phyloP scores from a whole-genome alignment of 1,139 yeast species.

The Hansenula lynferdii region DNA sequence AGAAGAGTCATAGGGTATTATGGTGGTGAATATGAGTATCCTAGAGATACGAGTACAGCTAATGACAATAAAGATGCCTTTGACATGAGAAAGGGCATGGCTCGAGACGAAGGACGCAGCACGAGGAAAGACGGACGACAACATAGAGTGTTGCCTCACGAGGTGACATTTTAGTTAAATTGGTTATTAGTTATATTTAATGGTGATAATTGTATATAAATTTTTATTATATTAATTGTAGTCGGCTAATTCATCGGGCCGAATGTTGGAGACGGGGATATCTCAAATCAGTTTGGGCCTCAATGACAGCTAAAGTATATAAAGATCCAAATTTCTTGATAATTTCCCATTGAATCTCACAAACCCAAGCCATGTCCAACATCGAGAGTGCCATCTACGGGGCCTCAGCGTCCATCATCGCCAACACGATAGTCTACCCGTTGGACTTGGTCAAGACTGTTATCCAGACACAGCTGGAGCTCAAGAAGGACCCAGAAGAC shows the following conservation, averaged over 20 bases:
- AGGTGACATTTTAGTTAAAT: conserved; percentile 28
- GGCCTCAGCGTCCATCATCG: conserved; percentile 77
- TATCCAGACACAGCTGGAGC: conserved; percentile 55
- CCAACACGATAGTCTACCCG: conserved; percentile 77
- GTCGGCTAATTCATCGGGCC: too few species aligned
- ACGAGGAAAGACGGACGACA: conserved; percentile 55
- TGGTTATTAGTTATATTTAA: too few species aligned
- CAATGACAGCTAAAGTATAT: too few species aligned
- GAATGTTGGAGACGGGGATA: too few species aligned
- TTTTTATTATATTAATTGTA: too few species aligned
- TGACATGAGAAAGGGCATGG: conserved; percentile 64
- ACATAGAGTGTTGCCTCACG: conserved; percentile 57
- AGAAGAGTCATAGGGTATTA: conserved; percentile 92
- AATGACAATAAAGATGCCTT: conserved; percentile 81
- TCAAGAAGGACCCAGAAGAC: conserved; percentile 18
- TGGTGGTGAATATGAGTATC: conserved; percentile 39
- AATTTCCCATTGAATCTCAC: neutral
- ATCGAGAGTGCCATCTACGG: conserved; percentile 81
- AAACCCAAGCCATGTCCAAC: conserved; percentile 31
- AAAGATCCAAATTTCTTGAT: too few species aligned
- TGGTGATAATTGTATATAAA: too few species aligned
- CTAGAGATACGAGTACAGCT: conserved; percentile 35
- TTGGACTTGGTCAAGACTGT: conserved; percentile 69
- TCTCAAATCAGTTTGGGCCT: too few species aligned
- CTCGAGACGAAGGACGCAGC: conserved; percentile 38